A percentile compares a stretch with the other conserved stretches of the same genome.
phyloP scores from a whole-genome alignment of 805 yeast species.

The Metschnikowia hibisci region DNA sequence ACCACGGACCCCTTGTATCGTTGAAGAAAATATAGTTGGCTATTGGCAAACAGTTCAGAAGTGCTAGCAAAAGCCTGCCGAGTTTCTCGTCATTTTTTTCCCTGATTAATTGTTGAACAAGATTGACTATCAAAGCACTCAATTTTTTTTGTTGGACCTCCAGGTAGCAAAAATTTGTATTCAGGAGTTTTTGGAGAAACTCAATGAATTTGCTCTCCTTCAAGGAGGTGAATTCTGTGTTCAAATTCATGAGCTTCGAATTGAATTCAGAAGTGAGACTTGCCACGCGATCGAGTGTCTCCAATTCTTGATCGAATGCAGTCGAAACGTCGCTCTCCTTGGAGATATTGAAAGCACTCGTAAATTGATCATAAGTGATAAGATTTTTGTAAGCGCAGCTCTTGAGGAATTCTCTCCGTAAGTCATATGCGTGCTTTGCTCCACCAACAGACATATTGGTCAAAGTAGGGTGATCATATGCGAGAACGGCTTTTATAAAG shows the following conservation, averaged over 20 bases:
- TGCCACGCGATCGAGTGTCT: conserved; percentile 20
- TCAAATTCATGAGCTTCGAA: conserved; percentile 30
- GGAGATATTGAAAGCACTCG: conserved; percentile 27
- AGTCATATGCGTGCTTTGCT: conserved; percentile 19
- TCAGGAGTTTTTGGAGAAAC: conserved; percentile 21
- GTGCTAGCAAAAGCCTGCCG: conserved; percentile 20
- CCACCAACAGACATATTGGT: conserved; percentile 11
- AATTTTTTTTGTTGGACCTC: conserved; percentile 18
- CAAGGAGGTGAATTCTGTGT: conserved; percentile 38
- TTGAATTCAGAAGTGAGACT: conserved; percentile 20
- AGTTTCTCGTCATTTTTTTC: conserved; percentile 24
- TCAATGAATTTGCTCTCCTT: conserved; percentile 37
- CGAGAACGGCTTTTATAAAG: conserved; percentile 6
- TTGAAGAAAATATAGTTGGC: conserved; percentile 16
- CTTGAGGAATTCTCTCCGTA: conserved; percentile 28
- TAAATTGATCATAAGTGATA: conserved; percentile 24
- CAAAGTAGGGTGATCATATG: conserved; percentile 4
- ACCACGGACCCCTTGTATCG: conserved; percentile 15
- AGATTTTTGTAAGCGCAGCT: conserved; percentile 29
- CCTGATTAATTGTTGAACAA: conserved; percentile 10
- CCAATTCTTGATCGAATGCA: conserved; percentile 25
- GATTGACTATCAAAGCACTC: conserved; percentile 17
- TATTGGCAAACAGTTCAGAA: conserved; percentile 13
- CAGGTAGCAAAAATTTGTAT: conserved; percentile 14
- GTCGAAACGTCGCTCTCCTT: conserved; percentile 21